Conservation (phyloP, 805 yeast genomes). For the Lipomyces kockii region DNA sequence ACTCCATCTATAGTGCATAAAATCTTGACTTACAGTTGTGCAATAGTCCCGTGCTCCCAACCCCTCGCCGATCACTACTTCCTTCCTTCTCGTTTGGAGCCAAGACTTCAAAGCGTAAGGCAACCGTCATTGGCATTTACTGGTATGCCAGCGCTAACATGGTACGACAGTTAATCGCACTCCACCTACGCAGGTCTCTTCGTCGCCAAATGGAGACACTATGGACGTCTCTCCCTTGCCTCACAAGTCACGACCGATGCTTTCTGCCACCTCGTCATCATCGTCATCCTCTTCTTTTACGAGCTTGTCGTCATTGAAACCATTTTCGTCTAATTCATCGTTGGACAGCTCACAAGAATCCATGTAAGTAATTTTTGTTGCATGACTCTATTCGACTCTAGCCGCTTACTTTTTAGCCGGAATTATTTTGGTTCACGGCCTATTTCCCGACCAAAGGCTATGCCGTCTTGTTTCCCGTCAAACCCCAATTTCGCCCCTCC, state of each 20-base stretch:
- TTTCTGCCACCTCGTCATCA: constrained; percentile 26
- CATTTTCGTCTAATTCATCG: constrained; percentile 21
- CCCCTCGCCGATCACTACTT: constrained; percentile 45
- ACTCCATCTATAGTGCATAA: background rate
- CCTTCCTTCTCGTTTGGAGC: constrained; percentile 38
- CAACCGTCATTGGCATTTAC: background rate
- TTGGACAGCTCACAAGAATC: constrained; percentile 13
- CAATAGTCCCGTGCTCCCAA: constrained; percentile 41
- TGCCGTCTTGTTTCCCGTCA: background rate
- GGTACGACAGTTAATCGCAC: constrained; percentile 18
- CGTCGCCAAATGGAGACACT: constrained; percentile 26
- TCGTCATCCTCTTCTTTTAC: constrained; percentile 31
- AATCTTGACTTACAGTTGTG: background rate
- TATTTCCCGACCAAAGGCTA: background rate
- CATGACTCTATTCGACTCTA: background rate
- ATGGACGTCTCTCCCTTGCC: constrained; percentile 36
- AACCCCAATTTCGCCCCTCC: background rate
- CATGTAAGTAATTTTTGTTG: background rate
- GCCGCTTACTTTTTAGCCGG: background rate
- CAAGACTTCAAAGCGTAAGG: constrained; percentile 17
- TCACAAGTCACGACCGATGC: constrained; percentile 24
- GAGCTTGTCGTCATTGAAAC: constrained; percentile 31
- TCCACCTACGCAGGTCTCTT: constrained; percentile 25
- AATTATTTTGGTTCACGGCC: background rate
- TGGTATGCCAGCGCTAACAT: background rate